Percentiles rank a stretch among this genome's conserved stretches.
These are phyloP conservation scores for Durio zibethinus DNA, from an alignment of 345 rosid species.

Conservation along the genomic window DNA sequence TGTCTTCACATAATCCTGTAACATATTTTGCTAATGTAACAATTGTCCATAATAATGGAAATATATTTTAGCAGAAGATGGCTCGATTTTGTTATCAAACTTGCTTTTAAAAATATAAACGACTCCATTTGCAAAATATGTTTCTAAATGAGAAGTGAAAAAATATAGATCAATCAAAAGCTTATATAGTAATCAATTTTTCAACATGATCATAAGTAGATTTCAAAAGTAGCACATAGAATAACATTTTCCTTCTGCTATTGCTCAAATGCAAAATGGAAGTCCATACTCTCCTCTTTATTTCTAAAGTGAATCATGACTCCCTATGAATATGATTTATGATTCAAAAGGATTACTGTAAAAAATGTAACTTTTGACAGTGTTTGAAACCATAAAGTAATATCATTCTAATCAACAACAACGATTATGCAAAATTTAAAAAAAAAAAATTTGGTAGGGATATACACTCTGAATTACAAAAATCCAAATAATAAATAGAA, in stretches of 20 bases:
- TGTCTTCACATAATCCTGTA: slow-evolving; percentile 98
- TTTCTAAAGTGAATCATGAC: slow-evolving; percentile 55
- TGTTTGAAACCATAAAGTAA: slow-evolving; percentile 11
- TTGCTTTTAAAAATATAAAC: slow-evolving; percentile 55
- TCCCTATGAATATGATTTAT: slow-evolving; percentile 66
- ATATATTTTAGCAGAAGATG: slow-evolving; percentile 96
- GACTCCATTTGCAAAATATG: slow-evolving; percentile 48
- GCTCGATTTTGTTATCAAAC: slow-evolving; percentile 83
- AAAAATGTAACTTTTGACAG: slow-evolving; percentile 21
- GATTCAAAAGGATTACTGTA: slow-evolving; percentile 39
- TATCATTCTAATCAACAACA: slow-evolving; percentile 1
- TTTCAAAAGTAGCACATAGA: slow-evolving; percentile 54
- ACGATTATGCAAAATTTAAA: not conserved
- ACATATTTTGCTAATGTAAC: slow-evolving; percentile 96
- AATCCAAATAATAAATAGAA: not conserved
- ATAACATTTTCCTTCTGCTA: slow-evolving; percentile 57
- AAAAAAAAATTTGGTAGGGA: not conserved
- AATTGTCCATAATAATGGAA: slow-evolving; percentile 96
- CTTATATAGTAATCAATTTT: slow-evolving; percentile 2
- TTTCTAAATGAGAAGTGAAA: slow-evolving; percentile 36
- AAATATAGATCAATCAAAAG: slow-evolving; percentile 17
- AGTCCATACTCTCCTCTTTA: slow-evolving; percentile 71
- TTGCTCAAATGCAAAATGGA: slow-evolving; percentile 78
- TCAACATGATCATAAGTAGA: slow-evolving; percentile 16
- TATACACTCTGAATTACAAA: not conserved